phyloP scores from a whole-genome alignment of 192 early-diverging fungal species.

The Geosiphon pyriformis region DNA sequence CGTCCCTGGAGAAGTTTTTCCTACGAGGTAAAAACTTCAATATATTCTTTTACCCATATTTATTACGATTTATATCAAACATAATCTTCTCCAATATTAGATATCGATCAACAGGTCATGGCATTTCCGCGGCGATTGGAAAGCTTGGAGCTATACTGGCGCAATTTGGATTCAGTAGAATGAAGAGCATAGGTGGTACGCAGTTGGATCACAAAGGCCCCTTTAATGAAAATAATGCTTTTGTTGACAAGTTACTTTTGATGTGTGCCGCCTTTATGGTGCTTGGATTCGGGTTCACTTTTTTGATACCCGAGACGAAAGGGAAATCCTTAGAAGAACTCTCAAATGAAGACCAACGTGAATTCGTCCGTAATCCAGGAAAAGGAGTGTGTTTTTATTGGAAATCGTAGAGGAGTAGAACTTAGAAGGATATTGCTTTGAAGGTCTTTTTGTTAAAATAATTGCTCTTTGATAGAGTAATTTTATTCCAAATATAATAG shows the following conservation, averaged over 20 bases:
- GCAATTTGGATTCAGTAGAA: slow-evolving; percentile 62
- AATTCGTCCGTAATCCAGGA: too few relatives aligned
- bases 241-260: slow-evolving; percentile 55
- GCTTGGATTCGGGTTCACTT: slow-evolving; percentile 57
- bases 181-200: slow-evolving; percentile 64
- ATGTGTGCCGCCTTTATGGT: slow-evolving; percentile 76
- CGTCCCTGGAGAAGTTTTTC: slow-evolving; percentile 78
- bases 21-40: slow-evolving; percentile 54
- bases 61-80: neutral
- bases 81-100: slow-evolving; percentile 18
- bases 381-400: too few relatives aligned
- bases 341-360: slow-evolving; percentile 37
- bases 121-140: slow-evolving; percentile 74
- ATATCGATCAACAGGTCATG: slow-evolving; percentile 73
- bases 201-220: neutral
- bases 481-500: too few relatives aligned
- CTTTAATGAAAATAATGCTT: slow-evolving; percentile 36
- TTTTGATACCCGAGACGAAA: slow-evolving; percentile 74
- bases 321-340: slow-evolving; percentile 74
- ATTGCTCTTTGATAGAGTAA: too few relatives aligned
- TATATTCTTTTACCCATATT: neutral
- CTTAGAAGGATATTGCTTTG: too few relatives aligned
- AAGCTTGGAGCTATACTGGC: slow-evolving; percentile 76
- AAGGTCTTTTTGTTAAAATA: too few relatives aligned
- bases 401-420: too few relatives aligned